phyloP scores from a whole-genome alignment of 139 green algal species.

The Micromonas pusilla region DNA sequence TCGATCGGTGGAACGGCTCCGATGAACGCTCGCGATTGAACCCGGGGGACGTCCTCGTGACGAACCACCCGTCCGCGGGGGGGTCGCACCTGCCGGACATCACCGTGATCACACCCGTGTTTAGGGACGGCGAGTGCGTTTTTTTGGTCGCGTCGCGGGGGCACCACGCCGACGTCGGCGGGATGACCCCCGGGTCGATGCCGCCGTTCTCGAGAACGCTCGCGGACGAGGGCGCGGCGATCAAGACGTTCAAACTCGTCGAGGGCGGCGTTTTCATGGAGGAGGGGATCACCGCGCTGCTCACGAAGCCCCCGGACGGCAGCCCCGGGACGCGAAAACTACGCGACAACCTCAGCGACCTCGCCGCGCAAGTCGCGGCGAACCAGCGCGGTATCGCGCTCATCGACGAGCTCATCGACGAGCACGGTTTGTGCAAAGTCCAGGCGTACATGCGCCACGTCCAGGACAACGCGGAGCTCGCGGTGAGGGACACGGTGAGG shows the following conservation, averaged over 20 bases:
- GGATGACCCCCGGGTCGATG: conserved; percentile 90
- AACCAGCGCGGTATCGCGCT: conserved; percentile 86
- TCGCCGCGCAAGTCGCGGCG: conserved; percentile 90
- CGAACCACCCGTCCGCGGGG: conserved; percentile 88
- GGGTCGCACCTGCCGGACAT: conserved; percentile 96
- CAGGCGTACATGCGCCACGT: conserved; percentile 92
- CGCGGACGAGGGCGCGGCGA: conserved; percentile 84
- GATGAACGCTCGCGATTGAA: conserved; percentile 25
- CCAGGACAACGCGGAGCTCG: conserved; percentile 74
- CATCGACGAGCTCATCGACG: conserved; percentile 73
- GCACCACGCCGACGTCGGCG: conserved; percentile 83
- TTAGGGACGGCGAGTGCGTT: conserved; percentile 53
- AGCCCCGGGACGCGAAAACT: conserved; percentile 75
- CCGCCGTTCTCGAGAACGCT: conserved; percentile 73
- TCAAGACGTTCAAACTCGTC: conserved; percentile 91
- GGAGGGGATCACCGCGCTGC: conserved; percentile 71
- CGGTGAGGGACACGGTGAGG: conserved; percentile 53
- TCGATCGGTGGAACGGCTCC: conserved; percentile 39
- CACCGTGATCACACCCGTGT: conserved; percentile 94
- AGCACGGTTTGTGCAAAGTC: conserved; percentile 69
- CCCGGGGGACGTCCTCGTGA: conserved; percentile 84
- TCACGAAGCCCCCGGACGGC: conserved; percentile 55
- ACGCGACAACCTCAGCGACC: conserved; percentile 85
- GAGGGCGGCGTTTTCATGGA: conserved; percentile 63
- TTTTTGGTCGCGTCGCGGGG: conserved; percentile 90